These are phyloP conservation scores for Cyclotella atomus DNA, from an alignment of 108 stramenopile species.

Conservation along the genomic window DNA sequence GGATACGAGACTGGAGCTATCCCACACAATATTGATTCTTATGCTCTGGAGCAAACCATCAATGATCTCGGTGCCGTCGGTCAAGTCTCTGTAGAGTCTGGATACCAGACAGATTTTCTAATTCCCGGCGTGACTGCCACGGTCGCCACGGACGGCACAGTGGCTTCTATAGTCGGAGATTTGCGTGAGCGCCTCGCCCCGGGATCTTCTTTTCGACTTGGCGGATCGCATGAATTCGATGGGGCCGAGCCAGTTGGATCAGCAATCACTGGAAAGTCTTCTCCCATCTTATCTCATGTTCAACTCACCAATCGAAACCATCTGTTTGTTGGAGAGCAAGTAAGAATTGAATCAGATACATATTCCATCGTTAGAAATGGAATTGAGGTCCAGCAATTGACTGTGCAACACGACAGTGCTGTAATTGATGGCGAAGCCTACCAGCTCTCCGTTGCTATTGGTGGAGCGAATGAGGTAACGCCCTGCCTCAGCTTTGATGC, in stretches of 20 bases:
- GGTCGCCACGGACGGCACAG: slow-evolving; percentile 48
- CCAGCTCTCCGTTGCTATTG: slow-evolving; percentile 39
- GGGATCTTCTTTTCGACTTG: slow-evolving; percentile 69
- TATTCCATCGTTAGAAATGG: slow-evolving; percentile 55
- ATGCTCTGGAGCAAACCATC: slow-evolving; percentile 55
- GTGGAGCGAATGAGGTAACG: slow-evolving; percentile 50
- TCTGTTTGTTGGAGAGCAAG: slow-evolving; percentile 49
- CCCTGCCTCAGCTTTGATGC: slow-evolving; percentile 69
- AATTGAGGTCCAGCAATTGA: slow-evolving; percentile 65
- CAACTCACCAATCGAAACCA: slow-evolving; percentile 35
- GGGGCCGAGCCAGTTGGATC: slow-evolving; percentile 53
- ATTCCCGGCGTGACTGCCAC: slow-evolving; percentile 59
- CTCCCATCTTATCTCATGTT: slow-evolving; percentile 37
- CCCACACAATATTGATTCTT: slow-evolving; percentile 51
- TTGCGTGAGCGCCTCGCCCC: slow-evolving; percentile 62
- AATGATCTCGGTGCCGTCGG: slow-evolving; percentile 64
- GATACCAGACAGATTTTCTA: slow-evolving; percentile 32
- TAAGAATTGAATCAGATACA: slow-evolving; percentile 56
- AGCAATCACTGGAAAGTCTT: slow-evolving; percentile 21
- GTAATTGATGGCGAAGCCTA: slow-evolving; percentile 38
- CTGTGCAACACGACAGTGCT: slow-evolving; percentile 46
- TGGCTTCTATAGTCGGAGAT: slow-evolving; percentile 48
- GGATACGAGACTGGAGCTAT: slow-evolving; percentile 54
- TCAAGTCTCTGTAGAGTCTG: slow-evolving; percentile 51
- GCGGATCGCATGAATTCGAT: slow-evolving; percentile 54